Base-by-base conservation (phyloP, 2,329 filamentous ascomycete genomes). In the Neopestalotiopsis clavispora region DNA sequence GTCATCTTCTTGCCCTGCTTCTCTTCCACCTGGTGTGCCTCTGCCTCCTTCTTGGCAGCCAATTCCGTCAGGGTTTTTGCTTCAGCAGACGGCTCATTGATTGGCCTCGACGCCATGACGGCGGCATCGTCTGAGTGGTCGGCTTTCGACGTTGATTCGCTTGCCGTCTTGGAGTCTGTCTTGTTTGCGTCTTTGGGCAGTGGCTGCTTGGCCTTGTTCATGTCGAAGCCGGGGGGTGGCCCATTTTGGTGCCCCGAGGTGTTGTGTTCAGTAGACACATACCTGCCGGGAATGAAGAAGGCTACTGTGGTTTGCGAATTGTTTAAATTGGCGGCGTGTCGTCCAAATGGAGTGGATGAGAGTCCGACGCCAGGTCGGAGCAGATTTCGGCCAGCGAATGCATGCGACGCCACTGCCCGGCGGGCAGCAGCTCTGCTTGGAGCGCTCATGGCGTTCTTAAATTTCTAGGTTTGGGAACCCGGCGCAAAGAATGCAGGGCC, bases 191-290 rank as follows among this genome's bases (percentile, higher is more conserved):
- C 88, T 76, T 89, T 89, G 2, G 90, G 82, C 62, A 96, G 84
- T 13, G 94, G 93, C 79, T 94, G 95, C 87, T 94, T 95, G 74
- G 95, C 95, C 83, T 94, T 87, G 77, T 95, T 91, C n/a, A 93
- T 85, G 78, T 96, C 95, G 85, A 97, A 98, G 34, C 95, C 95
- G 14, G 94, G 95, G 68, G 95, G 95, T 59, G 94, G 95, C 63
- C 88, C 90, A 67, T 86, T 84, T 65, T 87, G 83, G 45, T 81
- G 80, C 32, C 81, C 78, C 69, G 85, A 82, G 66, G 85, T 83
- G 78, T 89, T 87, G 71, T 87, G 85, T 69, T 90, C 88, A 74
- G 89, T 91, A 61, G 86, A 84, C 74, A 90, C 82, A 74, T 80
- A 79, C 76, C 89, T 86, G 69, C 84, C 77, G 20, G 89, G 88